phyloP scores from a whole-genome alignment of 768 basidiomycete species.

The Agrocybe chaxingu region DNA sequence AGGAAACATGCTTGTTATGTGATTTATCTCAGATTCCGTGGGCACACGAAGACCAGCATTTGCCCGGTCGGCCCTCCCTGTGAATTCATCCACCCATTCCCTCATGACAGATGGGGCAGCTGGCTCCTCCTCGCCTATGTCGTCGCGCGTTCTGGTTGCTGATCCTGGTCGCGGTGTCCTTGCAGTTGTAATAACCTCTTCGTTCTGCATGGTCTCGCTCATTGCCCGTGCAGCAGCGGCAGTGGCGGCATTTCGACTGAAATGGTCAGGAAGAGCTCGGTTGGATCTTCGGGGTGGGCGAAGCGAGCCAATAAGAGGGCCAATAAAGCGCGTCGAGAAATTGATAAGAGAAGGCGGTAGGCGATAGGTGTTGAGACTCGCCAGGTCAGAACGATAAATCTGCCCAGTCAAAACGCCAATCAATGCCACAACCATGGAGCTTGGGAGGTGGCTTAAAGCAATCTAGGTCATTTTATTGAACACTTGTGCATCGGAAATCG shows the following conservation, averaged over 20 bases:
- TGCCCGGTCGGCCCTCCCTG: slow-evolving; percentile 55
- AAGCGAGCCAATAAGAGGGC: slow-evolving; percentile 66
- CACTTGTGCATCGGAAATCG: not conserved
- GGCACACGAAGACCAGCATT: slow-evolving; percentile 65
- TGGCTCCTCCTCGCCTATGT: slow-evolving; percentile 10
- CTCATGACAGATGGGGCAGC: slow-evolving; percentile 54
- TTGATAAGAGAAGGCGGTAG: slow-evolving; percentile 56
- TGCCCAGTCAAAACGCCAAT: slow-evolving; percentile 71
- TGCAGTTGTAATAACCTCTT: slow-evolving; percentile 67
- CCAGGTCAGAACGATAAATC: slow-evolving; percentile 80
- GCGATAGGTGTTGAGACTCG: slow-evolving; percentile 77
- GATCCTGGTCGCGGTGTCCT: slow-evolving; percentile 25
- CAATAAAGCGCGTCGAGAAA: slow-evolving; percentile 54
- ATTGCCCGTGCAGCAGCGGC: slow-evolving; percentile 17
- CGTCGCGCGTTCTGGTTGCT: slow-evolving; percentile 11
- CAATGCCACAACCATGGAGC: slow-evolving; percentile 56
- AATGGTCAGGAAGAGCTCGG: slow-evolving; percentile 68
- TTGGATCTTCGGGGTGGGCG: slow-evolving; percentile 64
- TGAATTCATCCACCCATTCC: slow-evolving; percentile 80
- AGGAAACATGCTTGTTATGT: slow-evolving; percentile 82
- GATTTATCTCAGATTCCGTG: slow-evolving; percentile 70
- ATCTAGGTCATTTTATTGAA: slow-evolving; percentile 43
- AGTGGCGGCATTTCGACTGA: slow-evolving; percentile 12
- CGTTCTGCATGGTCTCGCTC: slow-evolving; percentile 30
- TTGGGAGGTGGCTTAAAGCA: slow-evolving; percentile 62